Evolutionary conservation across 2,329 filamentous ascomycete genomes (phyloP), one percentile per base, ranked within the genome.

Genomic region (Seiridium unicorne): DNA sequence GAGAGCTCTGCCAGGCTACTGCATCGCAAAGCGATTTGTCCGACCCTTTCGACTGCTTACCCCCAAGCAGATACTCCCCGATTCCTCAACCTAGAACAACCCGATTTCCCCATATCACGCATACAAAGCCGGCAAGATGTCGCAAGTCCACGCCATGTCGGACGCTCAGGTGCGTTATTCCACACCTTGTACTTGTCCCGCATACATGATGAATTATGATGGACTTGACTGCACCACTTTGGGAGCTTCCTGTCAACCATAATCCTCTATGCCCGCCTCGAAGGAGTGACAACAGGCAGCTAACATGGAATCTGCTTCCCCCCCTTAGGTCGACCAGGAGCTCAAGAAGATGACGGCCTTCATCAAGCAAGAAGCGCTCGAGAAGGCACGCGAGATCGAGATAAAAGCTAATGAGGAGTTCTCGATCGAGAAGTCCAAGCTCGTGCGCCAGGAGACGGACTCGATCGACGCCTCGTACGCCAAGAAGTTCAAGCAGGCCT

Each of bases 341-440:
- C 91, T 99, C 80, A 93, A 92, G 85, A 99, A 99, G 87, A 99
- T 99, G 95, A 98, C 95, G 62, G 94, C 93, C 75, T 99, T 99
- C 87, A 99, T 99, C 88, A 92, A 93, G 78, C 95, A 98, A 81
- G 95, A 99, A 82, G 95, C 95, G 61, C 86, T 90, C 73, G 95
- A 99, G 77, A 99, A 99, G 81, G 93, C 93, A 71, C 91, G 91
- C 75, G 95, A 99, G 80, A 98, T 99, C 78, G 88, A 95, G 74
- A 90, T 98, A 81, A 98, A 98, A 81, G 95, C 95, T 77, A 93
- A 98, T 82, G 93, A 98, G 79, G 95, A 99, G 79, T 98, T 98
- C 79, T 91, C 92, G 75, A 98, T 97, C 75, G 95, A 99, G 77
- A 99, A 99, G 82, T 95, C 93, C 71, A 97, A 97, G 84, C 91